Base-by-base conservation (phyloP, 2,329 filamentous ascomycete genomes). In the Mariannaea sp. region DNA sequence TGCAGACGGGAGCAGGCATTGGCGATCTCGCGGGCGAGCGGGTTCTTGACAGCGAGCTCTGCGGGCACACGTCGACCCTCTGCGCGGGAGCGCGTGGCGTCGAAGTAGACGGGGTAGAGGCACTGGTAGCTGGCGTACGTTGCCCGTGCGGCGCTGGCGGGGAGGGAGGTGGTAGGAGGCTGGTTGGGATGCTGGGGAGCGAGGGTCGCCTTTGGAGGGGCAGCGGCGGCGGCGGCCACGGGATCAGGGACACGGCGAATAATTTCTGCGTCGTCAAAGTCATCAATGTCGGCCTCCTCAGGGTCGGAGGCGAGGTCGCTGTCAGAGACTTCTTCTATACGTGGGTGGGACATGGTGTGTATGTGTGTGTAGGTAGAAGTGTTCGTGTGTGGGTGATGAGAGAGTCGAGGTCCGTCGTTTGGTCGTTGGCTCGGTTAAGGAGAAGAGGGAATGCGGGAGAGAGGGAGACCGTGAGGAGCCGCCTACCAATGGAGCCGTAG, bases 21-120 rank as follows among this genome's bases (percentile, higher is more conserved):
- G 38, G 92, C 88, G 69, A 99, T 92, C 67, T 94, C 90, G 66
- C 89, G 84, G 7, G 94, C 94, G 35, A 99, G 81, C 22, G 94
- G 94, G 75, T 93, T 95, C 52, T 79, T 70, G 5, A 97, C 89
- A 1, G 92, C 93, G 6, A 90, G 80, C 44, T 83, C 77, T 46
- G 80, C 75, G 44, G 84, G 77, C 7, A 97, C 92, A 64, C 92
- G 87, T 13, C 94, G 85, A 30, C 94, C 94, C 67, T 95, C 82
- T 53, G 87, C 85, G 52, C 92, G 86, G 35, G 84, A 83, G 44
- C 90, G 85, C 19, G 79, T 78, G 60, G 81, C 82, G 79, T 97
- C 93, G 68, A 99, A 99, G 81, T 99, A 99, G 55, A 97, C 77
- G 0, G 94, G 93, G 77, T 99, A 99, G 20, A 99, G 80, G 74